Conservation (phyloP, 164 flowering plant species). For the Nelumbo lutea region DNA sequence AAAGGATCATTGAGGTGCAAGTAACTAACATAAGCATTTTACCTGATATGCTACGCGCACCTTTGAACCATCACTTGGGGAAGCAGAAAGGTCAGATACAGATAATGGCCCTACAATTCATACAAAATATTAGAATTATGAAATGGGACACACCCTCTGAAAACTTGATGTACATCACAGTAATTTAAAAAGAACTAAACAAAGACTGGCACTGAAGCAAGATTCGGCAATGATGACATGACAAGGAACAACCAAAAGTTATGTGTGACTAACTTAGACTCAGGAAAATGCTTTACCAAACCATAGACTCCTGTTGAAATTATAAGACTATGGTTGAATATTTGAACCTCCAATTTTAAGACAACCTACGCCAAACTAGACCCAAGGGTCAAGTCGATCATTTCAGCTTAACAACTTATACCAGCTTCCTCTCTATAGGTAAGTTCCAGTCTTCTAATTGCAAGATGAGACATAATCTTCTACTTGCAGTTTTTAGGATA, state of each 20-base stretch:
- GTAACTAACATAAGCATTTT: not conserved
- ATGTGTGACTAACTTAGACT: not conserved
- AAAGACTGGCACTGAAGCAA: not conserved
- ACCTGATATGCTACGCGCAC: constrained; percentile 62
- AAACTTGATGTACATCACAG: not conserved
- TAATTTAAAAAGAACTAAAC: not conserved
- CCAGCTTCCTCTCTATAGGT: not conserved
- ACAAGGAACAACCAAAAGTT: not conserved
- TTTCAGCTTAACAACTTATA: not conserved
- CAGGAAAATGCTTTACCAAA: not conserved
- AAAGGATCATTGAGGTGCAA: not conserved
- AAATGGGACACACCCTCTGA: not conserved
- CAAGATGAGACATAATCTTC: not conserved
- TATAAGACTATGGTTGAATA: not conserved
- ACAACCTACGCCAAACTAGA: not conserved
- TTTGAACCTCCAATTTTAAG: not conserved
- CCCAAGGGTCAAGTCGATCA: not conserved
- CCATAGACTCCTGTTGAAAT: not conserved
- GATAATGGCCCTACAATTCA: constrained; percentile 45
- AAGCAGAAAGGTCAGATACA: constrained; percentile 33
- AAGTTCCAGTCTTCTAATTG: not conserved
- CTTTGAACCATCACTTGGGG: constrained; percentile 25
- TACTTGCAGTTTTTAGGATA: not conserved
- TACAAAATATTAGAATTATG: constrained; percentile 1
- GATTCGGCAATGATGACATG: not conserved